Evolutionary conservation across 129 eudicot species (phyloP), one percentile per base, ranked within the genome.

Genomic region (Saposhnikovia divaricata): DNA sequence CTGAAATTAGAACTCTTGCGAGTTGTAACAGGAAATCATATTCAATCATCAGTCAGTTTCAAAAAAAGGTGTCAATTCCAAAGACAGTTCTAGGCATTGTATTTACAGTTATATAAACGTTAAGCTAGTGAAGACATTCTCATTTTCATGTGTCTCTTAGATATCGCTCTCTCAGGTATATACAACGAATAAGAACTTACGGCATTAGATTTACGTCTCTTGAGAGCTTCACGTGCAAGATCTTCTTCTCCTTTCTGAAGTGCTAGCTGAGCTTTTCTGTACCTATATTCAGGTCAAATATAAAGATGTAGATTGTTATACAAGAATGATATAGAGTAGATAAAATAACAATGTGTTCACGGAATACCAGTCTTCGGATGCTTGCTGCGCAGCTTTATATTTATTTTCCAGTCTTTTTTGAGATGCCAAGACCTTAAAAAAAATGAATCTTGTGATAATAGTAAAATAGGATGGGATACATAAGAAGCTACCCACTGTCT

Each of bases 141-240:
- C 75, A 71, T 19, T 71, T 71, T 0, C n/a, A 71, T 71, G 15
- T 38, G 13, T 71, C 11, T 0, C 75, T 18, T 38, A 16, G 14
- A 14, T 38, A 19, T 71, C 46, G 15, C 25, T 31, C 12, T 34
- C 21, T 39, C 42, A 44, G 77, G n/a, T 71, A 59, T 31, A 18
- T 55, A 23, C 4, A 27, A 73, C 4, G 3, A 77, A 21, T 5
- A 61, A 40, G 74, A 37, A 69, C 84, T 76, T 80, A 84, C 87
- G 38, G 87, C 87, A 81, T 76, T 80, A 71, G 87, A 50, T 84
- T 84, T 84, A 69, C 84, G 87, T 37, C 87, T 76, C 84, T 84
- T 84, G 16, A 84, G 78, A 71, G 87, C 87, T 84, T 84, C 87
- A 57, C 87, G 87, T 38, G 84, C 87, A 77, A 84, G 87, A 27